phyloP scores from a whole-genome alignment of 2,329 filamentous ascomycete species.

The Talaromyces pinophilus region DNA sequence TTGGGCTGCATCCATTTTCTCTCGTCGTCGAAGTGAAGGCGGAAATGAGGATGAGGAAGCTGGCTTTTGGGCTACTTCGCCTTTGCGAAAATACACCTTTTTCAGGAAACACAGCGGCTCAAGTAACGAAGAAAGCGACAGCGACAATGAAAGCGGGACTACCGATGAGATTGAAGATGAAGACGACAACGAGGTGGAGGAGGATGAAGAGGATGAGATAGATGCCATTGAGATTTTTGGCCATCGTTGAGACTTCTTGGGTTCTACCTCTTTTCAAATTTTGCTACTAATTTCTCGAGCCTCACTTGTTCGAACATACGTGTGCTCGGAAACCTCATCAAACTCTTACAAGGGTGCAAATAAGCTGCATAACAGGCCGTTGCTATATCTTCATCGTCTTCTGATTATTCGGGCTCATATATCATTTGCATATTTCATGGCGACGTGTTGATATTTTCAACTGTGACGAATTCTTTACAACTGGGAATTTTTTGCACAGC shows the following conservation, averaged over 20 bases:
- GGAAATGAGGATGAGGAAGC: slow-evolving; percentile 59
- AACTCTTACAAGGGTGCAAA: neutral
- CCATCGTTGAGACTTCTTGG: slow-evolving; percentile 45
- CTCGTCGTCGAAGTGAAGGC: slow-evolving; percentile 31
- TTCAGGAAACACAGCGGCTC: slow-evolving; percentile 34
- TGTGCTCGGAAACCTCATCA: neutral
- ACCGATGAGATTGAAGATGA: slow-evolving; percentile 45
- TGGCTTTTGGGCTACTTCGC: slow-evolving; percentile 57
- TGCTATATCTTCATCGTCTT: neutral
- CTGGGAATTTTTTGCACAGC: neutral
- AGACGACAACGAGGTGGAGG: slow-evolving; percentile 30
- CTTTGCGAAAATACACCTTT: slow-evolving; percentile 44
- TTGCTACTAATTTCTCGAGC: neutral
- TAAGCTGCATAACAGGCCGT: neutral
- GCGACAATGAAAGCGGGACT: slow-evolving; percentile 44
- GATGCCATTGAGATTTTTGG: slow-evolving; percentile 56
- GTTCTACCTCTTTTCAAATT: neutral
- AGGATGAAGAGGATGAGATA: slow-evolving; percentile 48
- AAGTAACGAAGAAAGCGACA: slow-evolving; percentile 39
- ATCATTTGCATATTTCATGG: neutral
- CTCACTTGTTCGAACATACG: neutral
- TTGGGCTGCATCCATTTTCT: slow-evolving; percentile 33
- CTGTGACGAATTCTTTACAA: neutral
- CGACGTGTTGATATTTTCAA: neutral
- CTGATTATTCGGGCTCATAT: neutral